Evolutionary conservation across 768 basidiomycete genomes (phyloP).

Genomic region (Tulasnella sp.): DNA sequence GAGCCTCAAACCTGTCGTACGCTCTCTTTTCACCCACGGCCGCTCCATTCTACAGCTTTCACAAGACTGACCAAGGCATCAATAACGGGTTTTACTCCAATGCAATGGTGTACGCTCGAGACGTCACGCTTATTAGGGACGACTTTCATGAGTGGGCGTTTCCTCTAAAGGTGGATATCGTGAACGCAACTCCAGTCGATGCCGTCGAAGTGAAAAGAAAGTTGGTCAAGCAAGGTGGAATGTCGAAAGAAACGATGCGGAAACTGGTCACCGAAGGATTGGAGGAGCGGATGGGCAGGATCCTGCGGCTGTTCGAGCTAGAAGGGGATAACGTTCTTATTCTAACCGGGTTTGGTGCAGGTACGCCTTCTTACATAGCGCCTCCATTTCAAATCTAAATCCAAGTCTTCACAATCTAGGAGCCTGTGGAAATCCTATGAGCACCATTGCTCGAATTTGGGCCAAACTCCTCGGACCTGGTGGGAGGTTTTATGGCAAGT

Average conservation of each 20-base stretch:
- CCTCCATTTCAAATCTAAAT: neutral
- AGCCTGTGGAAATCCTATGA: conserved; percentile 63
- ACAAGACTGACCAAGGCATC: conserved; percentile 41
- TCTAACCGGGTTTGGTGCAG: conserved; percentile 69
- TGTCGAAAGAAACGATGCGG: conserved; percentile 34
- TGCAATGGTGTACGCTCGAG: conserved; percentile 71
- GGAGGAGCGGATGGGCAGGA: conserved; percentile 67
- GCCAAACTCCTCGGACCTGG: conserved; percentile 52
- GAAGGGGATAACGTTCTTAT: conserved; percentile 59
- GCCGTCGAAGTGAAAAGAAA: conserved; percentile 50
- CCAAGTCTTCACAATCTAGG: conserved; percentile 38
- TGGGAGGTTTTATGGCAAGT: conserved; percentile 52
- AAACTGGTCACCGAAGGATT: conserved; percentile 52
- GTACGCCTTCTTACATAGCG: neutral
- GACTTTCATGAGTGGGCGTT: conserved; percentile 56
- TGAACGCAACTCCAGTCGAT: conserved; percentile 74
- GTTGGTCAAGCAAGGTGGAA: conserved; percentile 32
- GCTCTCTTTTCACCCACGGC: conserved; percentile 56
- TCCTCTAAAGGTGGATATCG: conserved; percentile 61
- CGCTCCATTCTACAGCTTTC: conserved; percentile 59
- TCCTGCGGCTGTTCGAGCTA: conserved; percentile 62
- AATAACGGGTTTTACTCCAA: conserved; percentile 61
- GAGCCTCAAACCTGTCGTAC: conserved; percentile 66
- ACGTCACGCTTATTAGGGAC: conserved; percentile 58
- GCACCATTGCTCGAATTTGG: conserved; percentile 60